Base-by-base conservation (phyloP, 1,284 basidiomycete species). In the Flammula alnicola region DNA sequence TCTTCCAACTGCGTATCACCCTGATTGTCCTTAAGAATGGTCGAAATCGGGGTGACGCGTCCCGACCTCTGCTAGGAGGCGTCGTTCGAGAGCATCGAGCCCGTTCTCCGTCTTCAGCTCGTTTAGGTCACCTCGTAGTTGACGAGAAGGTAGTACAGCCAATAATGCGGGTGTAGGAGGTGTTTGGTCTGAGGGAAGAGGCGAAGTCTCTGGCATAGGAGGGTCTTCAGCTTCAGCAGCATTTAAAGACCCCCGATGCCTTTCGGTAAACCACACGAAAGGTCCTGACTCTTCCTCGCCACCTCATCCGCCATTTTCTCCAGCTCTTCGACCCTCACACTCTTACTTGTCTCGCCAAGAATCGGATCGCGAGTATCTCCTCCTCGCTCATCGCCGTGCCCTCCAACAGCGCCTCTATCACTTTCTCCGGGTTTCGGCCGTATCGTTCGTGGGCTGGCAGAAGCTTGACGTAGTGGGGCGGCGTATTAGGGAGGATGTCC, bases 401-500 rank as follows among this genome's bases (percentile, higher is more conserved):
- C 44, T 90, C 88, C 41, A 92, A 69, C n/a, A 92, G 62, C 0
- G 84, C 84, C 23, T 76, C 81, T 7, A 91, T 74, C 17, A 90
- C 78, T 37, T 74, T 73, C 57, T 88, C 86, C 1, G 79, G 69
- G 42, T 77, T 75, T 0, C 78, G 74, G 5, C 65, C 64, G 55
- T 77, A 86, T 5, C 72, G 66, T 1, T 76, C 65, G 50, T 79
- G 75, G 8, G 56, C 49, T 5, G 91, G 74, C 7, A 90, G 68
- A 16, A 73, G 73, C 29, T 77, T 76, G 41, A 91, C 68, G 55
- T 91, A 86, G 1, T 63, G 61, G 0, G 77, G 70, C 0, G 77
- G 64, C 14, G 79, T 69, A 38, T 88, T 78, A 0, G 88, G 86
- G 17, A 92, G 71, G 54, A 91, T 79, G 57, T 89, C 87, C 11